Conservation (phyloP, 148 eudicot species). For the Beta vulgaris region DNA sequence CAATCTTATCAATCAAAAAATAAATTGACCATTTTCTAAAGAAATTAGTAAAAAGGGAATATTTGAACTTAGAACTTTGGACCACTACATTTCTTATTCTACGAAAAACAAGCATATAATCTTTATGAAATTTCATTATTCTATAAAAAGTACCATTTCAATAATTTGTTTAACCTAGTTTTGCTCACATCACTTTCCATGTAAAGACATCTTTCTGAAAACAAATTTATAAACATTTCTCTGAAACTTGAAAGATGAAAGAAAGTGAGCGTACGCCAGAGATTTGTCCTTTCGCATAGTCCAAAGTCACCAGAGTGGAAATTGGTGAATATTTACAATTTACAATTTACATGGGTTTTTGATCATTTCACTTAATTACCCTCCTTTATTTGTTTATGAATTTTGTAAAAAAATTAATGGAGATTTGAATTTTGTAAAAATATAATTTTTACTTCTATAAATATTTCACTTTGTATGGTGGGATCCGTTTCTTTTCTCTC, state of each 20-base stretch:
- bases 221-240: not conserved
- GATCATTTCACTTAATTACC: not conserved
- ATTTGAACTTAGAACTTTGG: not conserved
- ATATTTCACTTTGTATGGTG: not conserved
- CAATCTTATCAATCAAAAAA: too few species aligned
- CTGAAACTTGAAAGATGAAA: not conserved
- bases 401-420: not conserved
- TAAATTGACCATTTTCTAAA: too few species aligned
- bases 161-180: conserved; percentile 18
- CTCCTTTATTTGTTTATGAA: not conserved
- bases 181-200: conserved; percentile 22
- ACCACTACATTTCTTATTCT: not conserved
- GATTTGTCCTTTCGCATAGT: not conserved
- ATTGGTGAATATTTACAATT: not conserved
- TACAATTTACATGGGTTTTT: too few species aligned
- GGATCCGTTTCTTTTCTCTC: conserved; percentile 4
- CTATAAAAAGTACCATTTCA: not conserved
- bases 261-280: not conserved
- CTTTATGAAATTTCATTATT: not conserved
- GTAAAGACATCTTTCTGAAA: conserved; percentile 10
- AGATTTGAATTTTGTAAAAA: not conserved
- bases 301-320: not conserved
- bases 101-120: not conserved
- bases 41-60: too few species aligned
- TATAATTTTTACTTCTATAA: not conserved